phyloP scores from a whole-genome alignment of 768 basidiomycete species.

The Pleurotus ostreatus region DNA sequence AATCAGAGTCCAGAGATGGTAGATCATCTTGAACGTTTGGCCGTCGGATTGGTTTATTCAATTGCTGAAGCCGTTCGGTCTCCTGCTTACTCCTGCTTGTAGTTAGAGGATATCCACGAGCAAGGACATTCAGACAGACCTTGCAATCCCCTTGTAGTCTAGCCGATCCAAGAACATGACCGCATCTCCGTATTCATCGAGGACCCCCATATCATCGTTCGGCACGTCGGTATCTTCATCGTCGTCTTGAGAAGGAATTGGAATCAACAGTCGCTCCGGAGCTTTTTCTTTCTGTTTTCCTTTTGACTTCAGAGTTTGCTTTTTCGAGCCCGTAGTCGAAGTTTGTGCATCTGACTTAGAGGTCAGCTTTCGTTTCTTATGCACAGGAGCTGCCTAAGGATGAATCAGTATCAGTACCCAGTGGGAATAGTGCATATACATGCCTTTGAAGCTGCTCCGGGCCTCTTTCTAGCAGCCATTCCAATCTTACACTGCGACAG shows the following conservation, averaged over 20 bases:
- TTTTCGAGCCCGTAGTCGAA: slow-evolving; percentile 13
- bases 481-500: slow-evolving; percentile 18
- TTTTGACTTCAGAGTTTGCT: slow-evolving; percentile 18
- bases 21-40: slow-evolving; percentile 49
- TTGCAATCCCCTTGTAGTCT: slow-evolving; percentile 76
- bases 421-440: background rate
- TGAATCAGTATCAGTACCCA: background rate
- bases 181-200: slow-evolving; percentile 60
- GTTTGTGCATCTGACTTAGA: too few species aligned
- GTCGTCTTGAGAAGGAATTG: slow-evolving; percentile 49
- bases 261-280: slow-evolving; percentile 54
- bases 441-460: slow-evolving; percentile 26
- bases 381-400: slow-evolving; percentile 30
- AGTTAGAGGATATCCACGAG: slow-evolving; percentile 7
- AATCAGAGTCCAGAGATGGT: slow-evolving; percentile 63
- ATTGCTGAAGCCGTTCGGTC: slow-evolving; percentile 62
- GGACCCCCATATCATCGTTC: slow-evolving; percentile 66
- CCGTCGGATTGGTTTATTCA: slow-evolving; percentile 54
- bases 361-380: slow-evolving; percentile 59
- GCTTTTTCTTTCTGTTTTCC: slow-evolving; percentile 56
- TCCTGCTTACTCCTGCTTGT: slow-evolving; percentile 77
- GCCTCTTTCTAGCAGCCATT: slow-evolving; percentile 28
- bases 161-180: slow-evolving; percentile 65
- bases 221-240: slow-evolving; percentile 55
- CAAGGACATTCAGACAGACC: slow-evolving; percentile 40